Percentiles rank a stretch among this genome's conserved stretches.
Evolutionary conservation across 2,329 filamentous ascomycete genomes (phyloP).

Genomic region (Lizonia empirigonia): DNA sequence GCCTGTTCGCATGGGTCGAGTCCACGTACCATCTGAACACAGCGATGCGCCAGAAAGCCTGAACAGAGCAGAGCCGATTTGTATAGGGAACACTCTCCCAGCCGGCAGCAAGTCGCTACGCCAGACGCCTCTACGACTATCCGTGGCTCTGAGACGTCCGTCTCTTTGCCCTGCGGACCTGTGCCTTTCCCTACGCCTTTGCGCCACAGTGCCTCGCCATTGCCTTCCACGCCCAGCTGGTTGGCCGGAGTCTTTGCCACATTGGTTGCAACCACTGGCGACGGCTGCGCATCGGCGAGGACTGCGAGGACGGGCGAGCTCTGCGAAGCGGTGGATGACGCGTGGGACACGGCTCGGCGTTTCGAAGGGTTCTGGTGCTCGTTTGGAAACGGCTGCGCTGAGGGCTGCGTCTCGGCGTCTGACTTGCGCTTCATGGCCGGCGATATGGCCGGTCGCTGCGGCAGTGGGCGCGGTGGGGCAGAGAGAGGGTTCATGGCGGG

Average conservation of each 20-base stretch:
- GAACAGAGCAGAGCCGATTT: slow-evolving; percentile 72
- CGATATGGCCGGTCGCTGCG: slow-evolving; percentile 28
- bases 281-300: slow-evolving; percentile 25
- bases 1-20: neutral
- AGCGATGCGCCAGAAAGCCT: slow-evolving; percentile 71
- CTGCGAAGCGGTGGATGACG: slow-evolving; percentile 39
- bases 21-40: slow-evolving; percentile 69
- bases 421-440: slow-evolving; percentile 48
- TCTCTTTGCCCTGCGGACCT: slow-evolving; percentile 41
- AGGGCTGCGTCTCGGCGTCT: slow-evolving; percentile 42
- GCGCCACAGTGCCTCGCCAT: slow-evolving; percentile 25
- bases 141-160: slow-evolving; percentile 42
- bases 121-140: slow-evolving; percentile 36
- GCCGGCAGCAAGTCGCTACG: slow-evolving; percentile 63
- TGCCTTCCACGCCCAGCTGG: slow-evolving; percentile 18
- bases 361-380: slow-evolving; percentile 35
- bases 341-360: slow-evolving; percentile 40
- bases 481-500: slow-evolving; percentile 31
- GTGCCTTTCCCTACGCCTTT: slow-evolving; percentile 42
- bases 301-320: slow-evolving; percentile 27
- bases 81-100: slow-evolving; percentile 73
- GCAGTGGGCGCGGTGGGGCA: slow-evolving; percentile 33
- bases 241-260: slow-evolving; percentile 17
- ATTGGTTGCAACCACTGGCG: slow-evolving; percentile 28
- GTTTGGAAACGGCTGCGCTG: slow-evolving; percentile 31